Percentiles rank a stretch among this genome's conserved stretches.
Evolutionary conservation across 148 eudicot species (phyloP).

Genomic region (Pharnaceum exiguum): DNA sequence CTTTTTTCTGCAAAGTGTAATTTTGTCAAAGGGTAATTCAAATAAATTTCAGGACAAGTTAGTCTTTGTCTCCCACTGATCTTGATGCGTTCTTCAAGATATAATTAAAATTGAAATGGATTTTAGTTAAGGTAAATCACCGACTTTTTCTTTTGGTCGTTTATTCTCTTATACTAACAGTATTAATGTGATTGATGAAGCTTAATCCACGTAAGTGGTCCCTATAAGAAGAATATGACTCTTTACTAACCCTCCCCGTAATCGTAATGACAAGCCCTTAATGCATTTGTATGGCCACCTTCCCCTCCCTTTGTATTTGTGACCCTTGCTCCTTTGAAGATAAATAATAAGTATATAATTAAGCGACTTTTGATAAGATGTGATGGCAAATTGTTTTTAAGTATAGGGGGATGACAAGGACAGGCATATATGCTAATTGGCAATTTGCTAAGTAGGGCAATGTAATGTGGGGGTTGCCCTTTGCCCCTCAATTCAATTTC

Average conservation of each 20-base stretch:
- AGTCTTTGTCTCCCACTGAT: constrained; percentile 18
- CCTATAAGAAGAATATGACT: constrained; percentile 24
- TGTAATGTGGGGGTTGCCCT: too few relatives aligned
- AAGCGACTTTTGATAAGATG: background rate
- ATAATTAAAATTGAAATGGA: too few relatives aligned
- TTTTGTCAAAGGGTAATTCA: too few relatives aligned
- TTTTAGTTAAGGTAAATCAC: too few relatives aligned
- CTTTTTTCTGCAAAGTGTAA: too few relatives aligned
- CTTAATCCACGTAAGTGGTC: background rate
- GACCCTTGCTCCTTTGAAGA: background rate
- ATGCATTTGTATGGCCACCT: background rate
- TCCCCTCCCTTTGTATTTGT: too few relatives aligned
- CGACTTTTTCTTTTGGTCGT: too few relatives aligned
- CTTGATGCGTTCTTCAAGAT: constrained; percentile 6
- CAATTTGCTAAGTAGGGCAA: too few relatives aligned
- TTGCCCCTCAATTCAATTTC: too few relatives aligned
- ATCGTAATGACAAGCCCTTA: constrained; percentile 15
- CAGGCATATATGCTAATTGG: constrained; percentile 12
- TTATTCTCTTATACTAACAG: too few relatives aligned
- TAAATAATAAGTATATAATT: background rate
- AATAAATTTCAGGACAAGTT: too few relatives aligned
- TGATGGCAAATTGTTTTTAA: constrained; percentile 4
- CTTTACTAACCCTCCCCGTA: constrained; percentile 18
- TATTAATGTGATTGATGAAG: too few relatives aligned
- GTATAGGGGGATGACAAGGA: constrained; percentile 16